Evolutionary conservation across 2,329 filamentous ascomycete species (phyloP).

Genomic region (Penicillium sp.): DNA sequence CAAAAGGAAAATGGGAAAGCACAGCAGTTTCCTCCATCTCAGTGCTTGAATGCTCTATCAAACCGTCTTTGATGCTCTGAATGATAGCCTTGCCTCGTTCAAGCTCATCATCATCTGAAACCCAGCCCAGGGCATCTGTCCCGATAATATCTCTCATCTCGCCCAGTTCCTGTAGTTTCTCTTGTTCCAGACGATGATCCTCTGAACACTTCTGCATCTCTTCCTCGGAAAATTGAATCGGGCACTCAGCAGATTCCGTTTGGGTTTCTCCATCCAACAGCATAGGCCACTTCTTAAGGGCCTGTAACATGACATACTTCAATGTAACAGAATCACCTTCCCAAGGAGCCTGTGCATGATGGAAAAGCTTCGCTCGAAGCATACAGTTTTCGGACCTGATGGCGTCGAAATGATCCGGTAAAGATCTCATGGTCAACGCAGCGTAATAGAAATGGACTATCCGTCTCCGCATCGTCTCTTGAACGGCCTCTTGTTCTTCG

Average conservation of each 20-base stretch:
- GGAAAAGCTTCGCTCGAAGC: slow-evolving; percentile 28
- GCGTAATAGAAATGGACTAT: slow-evolving; percentile 28
- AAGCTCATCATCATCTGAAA: slow-evolving; percentile 27
- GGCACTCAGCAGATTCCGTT: slow-evolving; percentile 12
- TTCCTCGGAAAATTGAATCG: slow-evolving; percentile 23
- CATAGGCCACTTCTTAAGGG: slow-evolving; percentile 25
- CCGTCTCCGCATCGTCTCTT: slow-evolving; percentile 24
- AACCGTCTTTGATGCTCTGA: slow-evolving; percentile 19
- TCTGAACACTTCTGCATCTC: slow-evolving; percentile 17
- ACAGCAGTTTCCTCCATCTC: slow-evolving; percentile 22
- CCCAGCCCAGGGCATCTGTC: slow-evolving; percentile 29
- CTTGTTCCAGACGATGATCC: slow-evolving; percentile 20
- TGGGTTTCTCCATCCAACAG: slow-evolving; percentile 7
- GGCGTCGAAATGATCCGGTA: slow-evolving; percentile 28
- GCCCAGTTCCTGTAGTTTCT: slow-evolving; percentile 21
- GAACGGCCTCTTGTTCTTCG: slow-evolving; percentile 22
- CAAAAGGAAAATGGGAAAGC: slow-evolving; percentile 23
- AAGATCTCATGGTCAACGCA: slow-evolving; percentile 24
- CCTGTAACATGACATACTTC: slow-evolving; percentile 26
- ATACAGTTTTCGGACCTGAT: slow-evolving; percentile 20
- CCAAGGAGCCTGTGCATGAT: slow-evolving; percentile 26
- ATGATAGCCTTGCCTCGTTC: slow-evolving; percentile 19
- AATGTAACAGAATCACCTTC: slow-evolving; percentile 31
- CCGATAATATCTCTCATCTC: slow-evolving; percentile 28
- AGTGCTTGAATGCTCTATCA: slow-evolving; percentile 26